Percentiles rank a stretch among this genome's conserved stretches.
Conservation (phyloP, 2,329 filamentous ascomycete genomes). For the Fusarium sp. region DNA sequence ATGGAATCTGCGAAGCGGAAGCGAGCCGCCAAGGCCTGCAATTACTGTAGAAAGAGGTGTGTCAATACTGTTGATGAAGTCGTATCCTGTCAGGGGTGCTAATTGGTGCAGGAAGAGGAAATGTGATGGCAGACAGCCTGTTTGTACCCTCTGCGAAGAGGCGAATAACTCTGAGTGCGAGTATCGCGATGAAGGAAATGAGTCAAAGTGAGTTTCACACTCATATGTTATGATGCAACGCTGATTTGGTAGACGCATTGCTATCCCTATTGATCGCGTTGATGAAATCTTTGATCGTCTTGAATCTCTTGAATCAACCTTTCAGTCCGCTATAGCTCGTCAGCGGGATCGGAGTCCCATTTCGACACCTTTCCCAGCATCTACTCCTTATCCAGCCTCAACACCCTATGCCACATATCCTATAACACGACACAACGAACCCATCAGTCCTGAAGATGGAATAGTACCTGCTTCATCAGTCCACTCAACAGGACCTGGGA, state of each 20-base stretch:
- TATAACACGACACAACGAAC: conserved; percentile 3
- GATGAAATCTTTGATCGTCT: conserved; percentile 32
- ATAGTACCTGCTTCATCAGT: conserved; percentile 10
- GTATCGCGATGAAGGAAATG: conserved; percentile 23
- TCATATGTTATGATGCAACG: accelerated
- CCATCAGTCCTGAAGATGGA: conserved; percentile 13
- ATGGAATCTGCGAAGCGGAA: conserved; percentile 35
- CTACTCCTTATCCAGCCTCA: conserved; percentile 1
- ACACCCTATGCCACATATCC: background rate
- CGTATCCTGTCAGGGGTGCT: background rate
- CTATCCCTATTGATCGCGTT: conserved; percentile 18
- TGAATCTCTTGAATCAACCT: conserved; percentile 20
- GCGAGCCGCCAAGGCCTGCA: conserved; percentile 37
- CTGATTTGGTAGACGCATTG: background rate
- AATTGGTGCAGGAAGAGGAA: conserved; percentile 18
- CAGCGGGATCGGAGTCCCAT: conserved; percentile 16
- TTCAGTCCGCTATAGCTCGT: conserved; percentile 14
- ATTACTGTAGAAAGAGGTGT: conserved; percentile 34
- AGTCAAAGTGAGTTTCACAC: background rate
- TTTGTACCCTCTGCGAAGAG: conserved; percentile 31
- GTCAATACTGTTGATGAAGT: background rate
- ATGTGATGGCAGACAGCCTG: conserved; percentile 31
- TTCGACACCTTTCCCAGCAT: background rate
- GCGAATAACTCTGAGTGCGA: conserved; percentile 31
- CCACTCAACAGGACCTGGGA: conserved; percentile 15